Conservation (phyloP, 2,329 filamentous ascomycete species). For the Dothideomycetidae sp. region DNA sequence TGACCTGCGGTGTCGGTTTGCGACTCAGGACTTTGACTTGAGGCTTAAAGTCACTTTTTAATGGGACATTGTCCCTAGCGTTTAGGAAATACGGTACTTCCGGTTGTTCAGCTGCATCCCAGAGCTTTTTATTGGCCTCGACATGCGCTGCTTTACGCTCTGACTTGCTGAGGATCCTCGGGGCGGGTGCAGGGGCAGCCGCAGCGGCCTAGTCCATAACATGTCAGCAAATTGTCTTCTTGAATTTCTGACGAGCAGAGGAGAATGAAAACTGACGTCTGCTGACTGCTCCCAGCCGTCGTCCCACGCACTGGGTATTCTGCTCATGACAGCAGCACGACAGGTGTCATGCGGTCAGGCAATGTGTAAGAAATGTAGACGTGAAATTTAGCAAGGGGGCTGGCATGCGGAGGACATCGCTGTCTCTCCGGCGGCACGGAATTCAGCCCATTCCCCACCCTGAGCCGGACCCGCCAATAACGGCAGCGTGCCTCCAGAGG, state of each 20-base stretch:
- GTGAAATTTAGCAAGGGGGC: too few relatives aligned
- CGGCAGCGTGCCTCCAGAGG: too few relatives aligned
- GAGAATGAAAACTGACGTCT: slow-evolving; percentile 38
- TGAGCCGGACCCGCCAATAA: too few relatives aligned
- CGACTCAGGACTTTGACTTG: slow-evolving; percentile 74
- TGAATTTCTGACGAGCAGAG: slow-evolving; percentile 4
- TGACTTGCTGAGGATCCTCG: slow-evolving; percentile 50
- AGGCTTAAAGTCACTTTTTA: slow-evolving; percentile 60
- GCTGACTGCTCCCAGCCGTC: slow-evolving; percentile 77
- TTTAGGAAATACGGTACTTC: slow-evolving; percentile 65
- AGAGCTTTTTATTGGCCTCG: slow-evolving; percentile 71
- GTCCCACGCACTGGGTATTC: slow-evolving; percentile 70
- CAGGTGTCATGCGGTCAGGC: neutral
- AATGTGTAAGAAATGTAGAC: too few relatives aligned
- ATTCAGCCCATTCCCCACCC: too few relatives aligned
- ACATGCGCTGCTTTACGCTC: slow-evolving; percentile 68
- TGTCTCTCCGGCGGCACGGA: too few relatives aligned
- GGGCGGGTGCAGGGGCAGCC: slow-evolving; percentile 20
- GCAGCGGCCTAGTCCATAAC: too few relatives aligned
- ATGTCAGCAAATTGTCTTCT: slow-evolving; percentile 22
- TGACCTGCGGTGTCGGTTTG: slow-evolving; percentile 51
- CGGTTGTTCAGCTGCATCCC: slow-evolving; percentile 77
- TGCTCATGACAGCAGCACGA: slow-evolving; percentile 26
- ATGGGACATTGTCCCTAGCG: slow-evolving; percentile 45
- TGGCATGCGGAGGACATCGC: too few relatives aligned